Base-by-base conservation (phyloP, 2,329 filamentous ascomycete species). In the Trichoderma semiorbis region DNA sequence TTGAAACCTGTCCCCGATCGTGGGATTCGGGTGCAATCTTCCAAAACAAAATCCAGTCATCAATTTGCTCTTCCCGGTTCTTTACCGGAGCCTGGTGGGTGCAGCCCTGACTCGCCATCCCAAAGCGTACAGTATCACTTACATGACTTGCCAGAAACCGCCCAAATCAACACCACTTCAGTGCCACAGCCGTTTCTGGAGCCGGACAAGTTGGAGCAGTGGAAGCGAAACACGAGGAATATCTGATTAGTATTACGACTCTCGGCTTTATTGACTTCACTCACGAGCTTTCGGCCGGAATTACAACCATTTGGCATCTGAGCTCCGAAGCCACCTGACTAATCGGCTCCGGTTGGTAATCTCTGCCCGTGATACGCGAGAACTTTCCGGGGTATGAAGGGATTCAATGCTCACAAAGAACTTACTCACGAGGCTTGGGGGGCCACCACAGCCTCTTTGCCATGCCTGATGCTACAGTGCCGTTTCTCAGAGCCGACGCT, bases 151-250 rank as follows among this genome's bases (percentile, higher is more conserved):
- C 2, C 18, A 81, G 79, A 78, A 24, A 69, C 73, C 47, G 34
- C 78, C 7, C 75, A 71, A 30, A 76, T 82, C 72, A 77, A 79
- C 64, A 78, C 76, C 18, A 69, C 74, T 7, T 74, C 76, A 11
- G 75, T 78, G 21, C 72, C 79, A 10, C 80, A 82, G 69, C 81
- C 81, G 5, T 82, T 83, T 55, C 74, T 83, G 8, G 78, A 83
- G 50, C 79, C 79, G 11, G 73, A 75, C 24, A 74, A 73, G 5
- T 47, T 78, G n/a, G 72, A 75, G 14, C 69, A 74, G 21, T 75
- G 74, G 74, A 70, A 73, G 55, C 73, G 53, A 67, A 30, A 2
- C 7, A 7, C 10, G 6, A n/a, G 14, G 14, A 28, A 14, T 14
- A 26, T 11, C 18, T 3, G 28, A 47, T 50, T 18, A 43, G n/a